phyloP scores from a whole-genome alignment of 164 flowering plant genomes.

The Dillenia turbinata region DNA sequence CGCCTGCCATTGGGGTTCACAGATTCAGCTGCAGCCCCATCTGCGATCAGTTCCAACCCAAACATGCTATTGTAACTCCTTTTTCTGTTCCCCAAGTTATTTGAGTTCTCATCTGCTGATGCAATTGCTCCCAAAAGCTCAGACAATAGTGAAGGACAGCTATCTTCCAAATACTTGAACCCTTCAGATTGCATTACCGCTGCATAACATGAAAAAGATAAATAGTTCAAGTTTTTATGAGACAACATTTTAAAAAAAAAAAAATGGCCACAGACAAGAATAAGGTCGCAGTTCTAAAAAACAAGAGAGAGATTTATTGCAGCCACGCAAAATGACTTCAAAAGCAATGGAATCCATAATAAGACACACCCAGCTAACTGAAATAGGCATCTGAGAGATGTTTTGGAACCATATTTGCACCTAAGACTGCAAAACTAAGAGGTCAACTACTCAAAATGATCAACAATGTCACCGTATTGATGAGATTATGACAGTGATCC shows the following conservation, averaged over 20 bases:
- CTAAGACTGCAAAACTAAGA: too few relatives aligned
- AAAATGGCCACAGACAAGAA: background rate
- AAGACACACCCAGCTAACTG: too few relatives aligned
- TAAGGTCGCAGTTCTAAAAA: too few relatives aligned
- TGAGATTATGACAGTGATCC: too few relatives aligned
- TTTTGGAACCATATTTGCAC: too few relatives aligned
- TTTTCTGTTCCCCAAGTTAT: conserved; percentile 34
- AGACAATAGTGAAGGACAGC: conserved; percentile 55
- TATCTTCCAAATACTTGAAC: conserved; percentile 61
- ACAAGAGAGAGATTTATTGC: too few relatives aligned
- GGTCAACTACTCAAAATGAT: too few relatives aligned
- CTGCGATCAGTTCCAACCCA: conserved; percentile 40
- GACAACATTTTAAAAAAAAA: background rate
- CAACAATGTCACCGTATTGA: too few relatives aligned
- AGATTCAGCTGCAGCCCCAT: conserved; percentile 30
- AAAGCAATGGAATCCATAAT: too few relatives aligned
- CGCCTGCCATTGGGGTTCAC: conserved; percentile 53
- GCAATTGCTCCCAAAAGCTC: conserved; percentile 71
- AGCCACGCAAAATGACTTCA: too few relatives aligned
- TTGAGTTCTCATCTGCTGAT: conserved; percentile 49
- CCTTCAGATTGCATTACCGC: conserved; percentile 86
- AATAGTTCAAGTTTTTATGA: background rate
- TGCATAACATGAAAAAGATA: conserved; percentile 14
- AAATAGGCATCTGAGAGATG: too few relatives aligned
- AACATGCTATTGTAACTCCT: conserved; percentile 55